Conservation (phyloP, 1,284 basidiomycete species). For the Leccinum subspadiceum region DNA sequence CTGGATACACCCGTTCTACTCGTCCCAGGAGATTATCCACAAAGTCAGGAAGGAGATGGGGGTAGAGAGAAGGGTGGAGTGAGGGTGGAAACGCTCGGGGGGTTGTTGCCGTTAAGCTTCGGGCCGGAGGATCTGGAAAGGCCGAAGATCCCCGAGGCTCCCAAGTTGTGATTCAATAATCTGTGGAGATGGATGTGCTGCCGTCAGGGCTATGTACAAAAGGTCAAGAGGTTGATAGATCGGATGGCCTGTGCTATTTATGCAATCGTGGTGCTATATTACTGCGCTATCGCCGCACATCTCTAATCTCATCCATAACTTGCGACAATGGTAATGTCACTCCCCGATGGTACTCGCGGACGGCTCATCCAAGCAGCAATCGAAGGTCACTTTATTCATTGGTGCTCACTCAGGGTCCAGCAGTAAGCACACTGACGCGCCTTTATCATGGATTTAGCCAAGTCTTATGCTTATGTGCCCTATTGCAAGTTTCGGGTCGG, state of each 20-base stretch:
- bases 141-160: not conserved
- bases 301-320: not conserved
- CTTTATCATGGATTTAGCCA: slow-evolving; percentile 38
- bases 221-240: not conserved
- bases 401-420: not conserved
- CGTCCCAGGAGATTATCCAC: slow-evolving; percentile 67
- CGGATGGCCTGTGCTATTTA: not conserved
- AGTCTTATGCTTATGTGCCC: slow-evolving; percentile 60
- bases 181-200: not conserved
- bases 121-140: slow-evolving; percentile 56
- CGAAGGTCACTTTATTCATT: not conserved
- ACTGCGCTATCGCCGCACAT: not conserved
- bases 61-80: slow-evolving; percentile 1
- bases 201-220: not conserved
- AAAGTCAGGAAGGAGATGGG: slow-evolving; percentile 12
- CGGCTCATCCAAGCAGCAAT: not conserved
- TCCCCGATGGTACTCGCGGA: not conserved
- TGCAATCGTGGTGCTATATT: not conserved
- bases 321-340: not conserved
- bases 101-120: slow-evolving; percentile 84
- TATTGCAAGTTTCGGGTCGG: slow-evolving; percentile 92
- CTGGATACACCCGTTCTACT: slow-evolving; percentile 77
- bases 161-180: not conserved
- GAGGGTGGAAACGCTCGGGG: slow-evolving; percentile 60
- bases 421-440: slow-evolving; percentile 29